A percentile compares a stretch with the other conserved stretches of the same genome.
phyloP scores from a whole-genome alignment of 2,329 filamentous ascomycete species.

The Monosporascus sp. region DNA sequence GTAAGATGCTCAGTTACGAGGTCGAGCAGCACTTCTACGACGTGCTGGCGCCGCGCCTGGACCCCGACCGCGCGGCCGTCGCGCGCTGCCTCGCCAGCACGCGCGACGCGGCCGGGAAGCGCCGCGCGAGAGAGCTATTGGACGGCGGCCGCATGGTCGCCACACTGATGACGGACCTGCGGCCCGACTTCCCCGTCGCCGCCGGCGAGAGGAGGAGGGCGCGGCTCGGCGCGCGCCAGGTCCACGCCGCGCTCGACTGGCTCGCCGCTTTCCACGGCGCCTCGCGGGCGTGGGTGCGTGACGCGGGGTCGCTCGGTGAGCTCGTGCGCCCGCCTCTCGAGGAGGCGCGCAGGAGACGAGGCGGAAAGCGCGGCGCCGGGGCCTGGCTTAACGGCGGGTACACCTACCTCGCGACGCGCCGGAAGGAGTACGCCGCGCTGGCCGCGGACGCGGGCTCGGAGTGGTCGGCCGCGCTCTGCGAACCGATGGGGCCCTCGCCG shows the following conservation, averaged over 20 bases:
- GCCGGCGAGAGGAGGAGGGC: conserved; percentile 46
- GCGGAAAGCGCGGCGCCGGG: conserved; percentile 23
- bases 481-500: conserved; percentile 12
- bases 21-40: conserved; percentile 64
- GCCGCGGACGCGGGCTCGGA: conserved; percentile 42
- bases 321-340: conserved; percentile 52
- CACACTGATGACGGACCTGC: conserved; percentile 54
- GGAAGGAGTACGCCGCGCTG: conserved; percentile 49
- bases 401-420: conserved; percentile 61
- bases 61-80: conserved; percentile 17
- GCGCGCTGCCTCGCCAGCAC: conserved; percentile 18
- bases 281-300: conserved; percentile 38
- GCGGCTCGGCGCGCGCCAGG: conserved; percentile 40
- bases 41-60: conserved; percentile 46
- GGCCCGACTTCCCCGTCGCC: conserved; percentile 47
- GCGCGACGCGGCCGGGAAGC: conserved; percentile 10
- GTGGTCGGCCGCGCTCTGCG: conserved; percentile 50
- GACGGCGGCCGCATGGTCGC: conserved; percentile 37
- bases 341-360: conserved; percentile 35
- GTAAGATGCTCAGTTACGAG: conserved; percentile 63
- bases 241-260: conserved; percentile 55
- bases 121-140: conserved; percentile 22
- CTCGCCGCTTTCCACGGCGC: conserved; percentile 55
- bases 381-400: conserved; percentile 64
- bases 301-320: conserved; percentile 17